A percentile compares a stretch with the other conserved stretches of the same genome.
phyloP scores from a whole-genome alignment of 148 eudicot species.

The Rhododendron molle region DNA sequence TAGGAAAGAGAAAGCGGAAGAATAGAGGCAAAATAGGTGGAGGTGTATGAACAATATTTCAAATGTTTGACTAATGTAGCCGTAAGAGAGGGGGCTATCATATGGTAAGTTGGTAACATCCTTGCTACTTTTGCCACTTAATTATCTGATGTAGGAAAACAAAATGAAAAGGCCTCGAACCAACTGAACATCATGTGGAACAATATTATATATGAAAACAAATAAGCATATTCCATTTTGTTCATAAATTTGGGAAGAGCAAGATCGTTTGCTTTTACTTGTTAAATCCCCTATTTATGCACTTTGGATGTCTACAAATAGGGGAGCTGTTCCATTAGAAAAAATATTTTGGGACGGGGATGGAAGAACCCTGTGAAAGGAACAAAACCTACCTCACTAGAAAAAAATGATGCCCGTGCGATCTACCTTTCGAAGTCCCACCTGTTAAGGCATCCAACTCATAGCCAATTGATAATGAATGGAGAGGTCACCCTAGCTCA shows the following conservation, averaged over 20 bases:
- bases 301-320: background rate
- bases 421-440: background rate
- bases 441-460: too few species aligned
- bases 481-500: too few species aligned
- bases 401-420: background rate
- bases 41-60: background rate
- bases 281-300: background rate
- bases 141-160: background rate
- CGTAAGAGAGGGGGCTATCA: background rate
- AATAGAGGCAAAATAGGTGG: background rate
- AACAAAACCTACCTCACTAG: background rate
- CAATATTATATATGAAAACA: background rate
- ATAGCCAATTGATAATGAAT: too few species aligned
- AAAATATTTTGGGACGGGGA: background rate
- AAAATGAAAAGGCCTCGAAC: background rate
- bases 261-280: background rate
- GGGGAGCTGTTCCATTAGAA: background rate
- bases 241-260: background rate
- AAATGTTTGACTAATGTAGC: background rate
- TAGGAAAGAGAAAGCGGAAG: background rate
- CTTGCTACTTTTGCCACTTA: background rate
- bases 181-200: background rate
- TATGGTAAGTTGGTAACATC: background rate
- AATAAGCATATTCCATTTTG: background rate
- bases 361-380: background rate